These are phyloP conservation scores for Cutaneotrichosporon sp. DNA, from an alignment of 1,284 basidiomycete species.

Conservation along the genomic window DNA sequence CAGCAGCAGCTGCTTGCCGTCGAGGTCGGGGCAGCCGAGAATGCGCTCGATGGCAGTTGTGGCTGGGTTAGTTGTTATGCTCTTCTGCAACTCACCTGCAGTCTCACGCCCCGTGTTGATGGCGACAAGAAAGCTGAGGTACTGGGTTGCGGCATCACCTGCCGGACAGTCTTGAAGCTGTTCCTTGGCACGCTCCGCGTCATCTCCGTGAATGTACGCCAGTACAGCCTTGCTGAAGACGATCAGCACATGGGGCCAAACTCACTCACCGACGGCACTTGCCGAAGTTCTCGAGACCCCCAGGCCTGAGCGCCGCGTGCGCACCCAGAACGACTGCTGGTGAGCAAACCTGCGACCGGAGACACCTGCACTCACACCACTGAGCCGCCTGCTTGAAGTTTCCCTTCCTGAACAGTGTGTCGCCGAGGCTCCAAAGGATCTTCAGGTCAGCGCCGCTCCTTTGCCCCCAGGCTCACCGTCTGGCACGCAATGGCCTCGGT, in stretches of 20 bases:
- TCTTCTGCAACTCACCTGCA: not conserved
- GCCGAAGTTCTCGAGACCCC: constrained; percentile 10
- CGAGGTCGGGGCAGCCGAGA: constrained; percentile 23
- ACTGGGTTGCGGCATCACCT: constrained; percentile 25
- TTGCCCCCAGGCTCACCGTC: constrained; percentile 6
- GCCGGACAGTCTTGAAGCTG: constrained; percentile 17
- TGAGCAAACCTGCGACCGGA: not conserved
- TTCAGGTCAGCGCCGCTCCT: not conserved
- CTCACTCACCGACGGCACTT: constrained; percentile 14
- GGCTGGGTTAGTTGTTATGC: not conserved
- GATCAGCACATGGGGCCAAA: not conserved
- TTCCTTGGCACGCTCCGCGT: not conserved
- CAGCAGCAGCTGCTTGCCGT: constrained; percentile 22
- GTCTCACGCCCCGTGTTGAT: constrained; percentile 8
- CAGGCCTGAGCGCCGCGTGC: constrained; percentile 2
- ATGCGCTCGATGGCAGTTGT: constrained; percentile 19
- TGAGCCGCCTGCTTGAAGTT: constrained; percentile 13
- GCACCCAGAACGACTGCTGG: constrained; percentile 13
- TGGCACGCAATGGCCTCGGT: constrained; percentile 11
- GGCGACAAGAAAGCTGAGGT: constrained; percentile 26
- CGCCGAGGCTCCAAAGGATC: constrained; percentile 20
- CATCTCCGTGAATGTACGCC: constrained; percentile 10
- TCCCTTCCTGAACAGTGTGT: not conserved
- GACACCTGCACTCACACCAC: constrained; percentile 16
- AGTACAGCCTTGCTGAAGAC: constrained; percentile 15